A percentile compares a stretch with the other conserved stretches of the same genome.
Evolutionary conservation across 2,329 filamentous ascomycete genomes (phyloP).

Genomic region (Trichoderma cornu-damae): DNA sequence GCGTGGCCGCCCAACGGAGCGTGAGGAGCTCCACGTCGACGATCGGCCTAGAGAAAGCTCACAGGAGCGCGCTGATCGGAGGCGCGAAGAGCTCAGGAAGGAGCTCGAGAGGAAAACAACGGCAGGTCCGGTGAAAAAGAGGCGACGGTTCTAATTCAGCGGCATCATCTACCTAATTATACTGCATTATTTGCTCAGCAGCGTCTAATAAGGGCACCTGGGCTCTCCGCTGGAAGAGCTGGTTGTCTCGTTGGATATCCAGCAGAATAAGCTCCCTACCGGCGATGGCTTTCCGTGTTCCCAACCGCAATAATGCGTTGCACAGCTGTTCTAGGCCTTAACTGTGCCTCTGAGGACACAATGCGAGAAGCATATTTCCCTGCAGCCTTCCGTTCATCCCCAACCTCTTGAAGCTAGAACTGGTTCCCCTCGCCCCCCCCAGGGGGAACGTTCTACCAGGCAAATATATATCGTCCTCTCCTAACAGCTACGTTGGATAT

Average conservation of each 20-base stretch:
- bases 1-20: conserved; percentile 8
- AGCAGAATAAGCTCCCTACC: not conserved
- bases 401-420: not conserved
- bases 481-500: not conserved
- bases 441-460: not conserved
- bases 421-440: too few relatives aligned
- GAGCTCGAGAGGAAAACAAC: conserved; percentile 47
- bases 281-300: not conserved
- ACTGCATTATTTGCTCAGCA: not conserved
- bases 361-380: not conserved
- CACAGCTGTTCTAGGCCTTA: not conserved
- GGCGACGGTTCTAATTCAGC: conserved; percentile 46
- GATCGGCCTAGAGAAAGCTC: conserved; percentile 39
- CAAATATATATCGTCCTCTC: not conserved
- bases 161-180: not conserved
- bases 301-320: not conserved
- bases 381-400: not conserved
- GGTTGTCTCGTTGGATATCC: not conserved
- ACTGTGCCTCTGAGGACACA: not conserved
- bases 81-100: conserved; percentile 46
- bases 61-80: conserved; percentile 44
- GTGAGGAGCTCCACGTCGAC: conserved; percentile 25
- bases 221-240: not conserved
- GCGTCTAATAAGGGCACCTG: too few relatives aligned
- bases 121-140: conserved; percentile 50